Conservation (phyloP, 352 stramenopile species). For the Pilasporangium apinafurcum region DNA sequence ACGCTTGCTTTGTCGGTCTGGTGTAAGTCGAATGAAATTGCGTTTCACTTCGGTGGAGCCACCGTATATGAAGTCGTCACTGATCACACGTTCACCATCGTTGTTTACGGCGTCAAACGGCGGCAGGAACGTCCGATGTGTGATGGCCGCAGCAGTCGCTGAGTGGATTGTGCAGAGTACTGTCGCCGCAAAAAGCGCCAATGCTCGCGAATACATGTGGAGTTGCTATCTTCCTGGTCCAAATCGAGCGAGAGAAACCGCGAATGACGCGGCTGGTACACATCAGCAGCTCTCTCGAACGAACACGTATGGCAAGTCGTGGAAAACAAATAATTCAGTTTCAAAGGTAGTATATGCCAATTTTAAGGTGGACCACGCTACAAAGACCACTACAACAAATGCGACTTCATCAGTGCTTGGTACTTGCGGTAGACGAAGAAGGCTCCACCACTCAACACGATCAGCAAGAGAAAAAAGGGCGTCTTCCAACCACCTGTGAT, state of each 20-base stretch:
- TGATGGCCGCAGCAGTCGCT: slow-evolving; percentile 13
- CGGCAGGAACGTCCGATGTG: slow-evolving; percentile 49
- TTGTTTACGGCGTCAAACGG: slow-evolving; percentile 56
- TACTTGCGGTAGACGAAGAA: slow-evolving; percentile 81
- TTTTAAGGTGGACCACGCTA: too few species aligned
- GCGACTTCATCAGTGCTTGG: slow-evolving; percentile 82
- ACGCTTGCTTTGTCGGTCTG: slow-evolving; percentile 76
- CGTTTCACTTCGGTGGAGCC: slow-evolving; percentile 71
- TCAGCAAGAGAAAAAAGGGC: slow-evolving; percentile 66
- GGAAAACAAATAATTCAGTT: too few species aligned
- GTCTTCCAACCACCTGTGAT: slow-evolving; percentile 65
- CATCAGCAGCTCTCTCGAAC: too few species aligned
- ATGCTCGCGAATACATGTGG: too few species aligned
- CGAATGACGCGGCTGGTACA: too few species aligned
- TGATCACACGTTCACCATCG: slow-evolving; percentile 52
- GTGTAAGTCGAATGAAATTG: slow-evolving; percentile 77
- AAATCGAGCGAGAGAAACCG: too few species aligned
- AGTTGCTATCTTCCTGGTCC: too few species aligned
- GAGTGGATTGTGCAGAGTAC: slow-evolving; percentile 13
- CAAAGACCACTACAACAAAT: slow-evolving; percentile 88
- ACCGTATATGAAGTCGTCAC: slow-evolving; percentile 38
- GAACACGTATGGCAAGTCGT: too few species aligned
- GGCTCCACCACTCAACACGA: slow-evolving; percentile 39
- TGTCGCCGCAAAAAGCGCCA: slow-evolving; percentile 15
- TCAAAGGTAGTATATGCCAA: too few species aligned